Evolutionary conservation across 768 basidiomycete genomes (phyloP).

Genomic region (Tricholoma furcatifolium): DNA sequence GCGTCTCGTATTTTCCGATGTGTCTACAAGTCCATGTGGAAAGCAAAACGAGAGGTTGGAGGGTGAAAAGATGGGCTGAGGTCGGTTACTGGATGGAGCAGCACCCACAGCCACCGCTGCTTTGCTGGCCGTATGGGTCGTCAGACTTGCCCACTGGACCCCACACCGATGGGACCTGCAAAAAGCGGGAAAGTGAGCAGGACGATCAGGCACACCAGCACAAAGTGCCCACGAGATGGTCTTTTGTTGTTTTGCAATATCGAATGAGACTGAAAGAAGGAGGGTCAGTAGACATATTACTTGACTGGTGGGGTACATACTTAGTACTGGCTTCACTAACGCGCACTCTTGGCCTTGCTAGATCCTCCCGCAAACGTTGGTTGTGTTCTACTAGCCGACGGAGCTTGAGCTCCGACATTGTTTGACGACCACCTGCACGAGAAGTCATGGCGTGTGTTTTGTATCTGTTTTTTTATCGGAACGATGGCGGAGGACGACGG

Average conservation of each 20-base stretch:
- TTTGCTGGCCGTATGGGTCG: conserved; percentile 86
- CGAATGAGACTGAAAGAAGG: conserved; percentile 72
- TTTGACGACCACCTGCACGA: conserved; percentile 68
- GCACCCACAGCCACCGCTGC: conserved; percentile 45
- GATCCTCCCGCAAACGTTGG: conserved; percentile 85
- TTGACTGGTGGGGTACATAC: conserved; percentile 42
- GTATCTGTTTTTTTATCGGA: conserved; percentile 3
- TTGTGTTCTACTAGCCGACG: conserved; percentile 94
- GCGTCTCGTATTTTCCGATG: conserved; percentile 17
- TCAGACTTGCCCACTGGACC: conserved; percentile 89
- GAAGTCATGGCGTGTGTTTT: conserved; percentile 46
- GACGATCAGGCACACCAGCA: neutral
- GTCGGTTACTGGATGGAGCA: conserved; percentile 59
- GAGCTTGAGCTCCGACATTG: conserved; percentile 98
- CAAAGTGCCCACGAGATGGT: conserved; percentile 50
- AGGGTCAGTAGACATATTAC: conserved; percentile 5
- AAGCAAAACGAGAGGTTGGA: neutral
- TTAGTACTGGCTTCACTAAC: conserved; percentile 92
- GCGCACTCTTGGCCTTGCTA: conserved; percentile 82
- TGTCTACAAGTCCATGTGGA: conserved; percentile 18
- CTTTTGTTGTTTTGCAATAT: conserved; percentile 93
- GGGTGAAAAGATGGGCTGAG: neutral
- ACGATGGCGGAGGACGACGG: neutral
- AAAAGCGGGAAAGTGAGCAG: conserved; percentile 7
- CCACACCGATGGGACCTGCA: conserved; percentile 93